These are phyloP conservation scores for Steccherinum ochraceum DNA, from an alignment of 768 basidiomycete species.

Conservation along the genomic window DNA sequence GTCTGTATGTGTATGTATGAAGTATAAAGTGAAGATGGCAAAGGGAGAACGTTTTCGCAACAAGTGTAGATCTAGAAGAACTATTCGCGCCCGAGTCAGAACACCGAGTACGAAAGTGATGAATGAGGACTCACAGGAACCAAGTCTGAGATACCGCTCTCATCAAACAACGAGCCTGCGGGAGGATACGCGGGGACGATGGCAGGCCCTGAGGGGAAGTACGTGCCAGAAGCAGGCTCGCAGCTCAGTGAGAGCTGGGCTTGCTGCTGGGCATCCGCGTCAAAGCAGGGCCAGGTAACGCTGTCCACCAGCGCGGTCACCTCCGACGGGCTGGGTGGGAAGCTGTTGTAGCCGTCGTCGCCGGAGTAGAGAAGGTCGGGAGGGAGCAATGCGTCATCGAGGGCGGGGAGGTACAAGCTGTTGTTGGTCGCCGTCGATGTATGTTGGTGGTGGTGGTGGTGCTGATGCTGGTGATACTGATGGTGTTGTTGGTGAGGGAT, in stretches of 20 bases:
- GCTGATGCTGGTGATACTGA: too few relatives aligned
- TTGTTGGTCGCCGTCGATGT: too few relatives aligned
- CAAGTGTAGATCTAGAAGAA: too few relatives aligned
- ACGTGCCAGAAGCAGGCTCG: too few relatives aligned
- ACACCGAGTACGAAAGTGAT: not conserved
- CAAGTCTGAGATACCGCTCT: not conserved
- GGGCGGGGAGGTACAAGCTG: too few relatives aligned
- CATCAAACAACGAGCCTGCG: not conserved
- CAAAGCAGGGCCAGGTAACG: not conserved
- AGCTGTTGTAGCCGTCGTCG: not conserved
- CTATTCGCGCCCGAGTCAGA: not conserved
- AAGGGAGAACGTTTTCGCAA: too few relatives aligned
- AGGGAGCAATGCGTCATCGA: not conserved
- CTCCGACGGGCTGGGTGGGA: not conserved
- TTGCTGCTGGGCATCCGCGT: not conserved
- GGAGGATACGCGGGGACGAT: too few relatives aligned
- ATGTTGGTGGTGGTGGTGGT: too few relatives aligned
- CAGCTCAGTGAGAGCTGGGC: not conserved
- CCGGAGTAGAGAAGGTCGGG: not conserved
- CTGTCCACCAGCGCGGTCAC: not conserved
- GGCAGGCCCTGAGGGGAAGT: not conserved
- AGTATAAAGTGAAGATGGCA: too few relatives aligned
- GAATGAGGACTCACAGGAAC: not conserved
- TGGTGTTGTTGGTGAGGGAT: too few relatives aligned
- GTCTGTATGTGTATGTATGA: too few relatives aligned